Conservation (phyloP, 2,329 filamentous ascomycete genomes). For the Dothistroma septosporum region DNA sequence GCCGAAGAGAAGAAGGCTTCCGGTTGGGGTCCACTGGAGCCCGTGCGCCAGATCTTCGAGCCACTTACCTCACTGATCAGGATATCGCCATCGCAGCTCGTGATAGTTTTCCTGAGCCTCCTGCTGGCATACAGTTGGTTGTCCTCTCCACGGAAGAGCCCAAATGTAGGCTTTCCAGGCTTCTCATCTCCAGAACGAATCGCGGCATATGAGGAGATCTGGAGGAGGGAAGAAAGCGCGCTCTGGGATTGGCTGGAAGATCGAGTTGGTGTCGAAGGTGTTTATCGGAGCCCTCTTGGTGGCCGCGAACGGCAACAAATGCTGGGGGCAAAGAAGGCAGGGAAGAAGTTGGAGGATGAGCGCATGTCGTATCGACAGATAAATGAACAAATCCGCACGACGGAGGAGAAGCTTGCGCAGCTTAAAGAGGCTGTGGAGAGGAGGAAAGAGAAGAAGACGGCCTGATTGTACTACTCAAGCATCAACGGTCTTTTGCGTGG, state of each 20-base stretch:
- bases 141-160: slow-evolving; percentile 30
- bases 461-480: not conserved
- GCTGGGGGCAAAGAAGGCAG: slow-evolving; percentile 24
- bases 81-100: slow-evolving; percentile 69
- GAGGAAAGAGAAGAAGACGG: slow-evolving; percentile 41
- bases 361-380: slow-evolving; percentile 81
- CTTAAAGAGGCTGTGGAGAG: slow-evolving; percentile 69
- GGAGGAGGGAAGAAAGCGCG: slow-evolving; percentile 80
- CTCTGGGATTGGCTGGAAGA: slow-evolving; percentile 94
- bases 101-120: slow-evolving; percentile 70
- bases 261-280: slow-evolving; percentile 66
- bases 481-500: not conserved
- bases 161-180: slow-evolving; percentile 38
- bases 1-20: slow-evolving; percentile 33
- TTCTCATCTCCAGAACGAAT: slow-evolving; percentile 60
- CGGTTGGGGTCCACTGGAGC: slow-evolving; percentile 79
- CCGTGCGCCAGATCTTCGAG: slow-evolving; percentile 64
- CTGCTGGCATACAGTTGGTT: slow-evolving; percentile 70
- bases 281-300: slow-evolving; percentile 25
- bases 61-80: slow-evolving; percentile 66
- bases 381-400: slow-evolving; percentile 73
- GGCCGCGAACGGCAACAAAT: slow-evolving; percentile 28
- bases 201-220: slow-evolving; percentile 88
- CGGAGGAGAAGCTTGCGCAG: slow-evolving; percentile 75
- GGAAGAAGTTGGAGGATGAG: slow-evolving; percentile 45